These are phyloP conservation scores for Mycena olivaceomarginata DNA, from an alignment of 768 basidiomycete species.

Conservation along the genomic window DNA sequence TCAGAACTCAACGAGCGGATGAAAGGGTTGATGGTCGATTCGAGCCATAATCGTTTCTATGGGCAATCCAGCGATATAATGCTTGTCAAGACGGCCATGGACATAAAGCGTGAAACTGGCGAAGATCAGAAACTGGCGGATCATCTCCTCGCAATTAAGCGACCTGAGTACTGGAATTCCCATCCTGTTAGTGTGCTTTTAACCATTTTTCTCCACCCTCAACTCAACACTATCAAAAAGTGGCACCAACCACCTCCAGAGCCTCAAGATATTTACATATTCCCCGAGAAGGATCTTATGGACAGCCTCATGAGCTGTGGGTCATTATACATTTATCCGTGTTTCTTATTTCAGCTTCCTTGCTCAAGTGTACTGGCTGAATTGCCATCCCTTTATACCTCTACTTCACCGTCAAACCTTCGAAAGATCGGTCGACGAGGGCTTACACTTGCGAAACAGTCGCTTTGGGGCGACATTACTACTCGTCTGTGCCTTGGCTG, in stretches of 20 bases:
- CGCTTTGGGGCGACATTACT: constrained; percentile 60
- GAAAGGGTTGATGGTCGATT: constrained; percentile 42
- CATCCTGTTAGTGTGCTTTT: constrained; percentile 50
- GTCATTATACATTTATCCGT: background rate
- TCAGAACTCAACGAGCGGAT: constrained; percentile 40
- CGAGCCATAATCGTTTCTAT: constrained; percentile 42
- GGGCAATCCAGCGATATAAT: constrained; percentile 59
- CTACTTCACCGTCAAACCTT: constrained; percentile 64
- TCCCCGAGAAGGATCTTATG: constrained; percentile 62
- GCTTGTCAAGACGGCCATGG: constrained; percentile 45
- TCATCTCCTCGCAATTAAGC: constrained; percentile 36
- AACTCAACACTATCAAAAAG: constrained; percentile 11
- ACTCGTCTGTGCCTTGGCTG: constrained; percentile 64
- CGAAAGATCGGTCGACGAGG: constrained; percentile 48
- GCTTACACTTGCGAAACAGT: constrained; percentile 54
- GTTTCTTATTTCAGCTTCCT: background rate
- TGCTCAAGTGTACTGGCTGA: constrained; percentile 55
- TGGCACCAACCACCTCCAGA: constrained; percentile 45
- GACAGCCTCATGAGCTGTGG: constrained; percentile 56
- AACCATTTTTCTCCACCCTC: background rate
- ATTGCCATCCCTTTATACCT: constrained; percentile 57
- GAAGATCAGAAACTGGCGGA: constrained; percentile 44
- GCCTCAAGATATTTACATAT: constrained; percentile 48
- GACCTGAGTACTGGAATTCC: constrained; percentile 48
- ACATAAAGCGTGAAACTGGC: constrained; percentile 39